Base-by-base conservation (phyloP, 495 filamentous ascomycete genomes). In the Penicillium simplicissimum region DNA sequence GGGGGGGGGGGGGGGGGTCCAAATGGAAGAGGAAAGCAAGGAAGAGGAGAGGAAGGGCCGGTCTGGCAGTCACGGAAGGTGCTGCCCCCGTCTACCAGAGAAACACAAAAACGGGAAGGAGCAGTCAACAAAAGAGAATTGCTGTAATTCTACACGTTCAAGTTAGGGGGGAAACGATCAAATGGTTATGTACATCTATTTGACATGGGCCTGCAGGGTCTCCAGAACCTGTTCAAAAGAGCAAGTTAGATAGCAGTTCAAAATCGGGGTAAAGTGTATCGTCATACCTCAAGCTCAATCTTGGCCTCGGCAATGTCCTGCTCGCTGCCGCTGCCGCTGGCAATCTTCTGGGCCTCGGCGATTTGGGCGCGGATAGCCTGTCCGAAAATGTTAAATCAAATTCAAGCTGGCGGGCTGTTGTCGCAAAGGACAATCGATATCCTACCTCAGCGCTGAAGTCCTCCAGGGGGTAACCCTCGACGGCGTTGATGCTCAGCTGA, bases 301-400 rank as follows among this genome's bases (percentile, higher is more conserved):
- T 95, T 97, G 59, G 95, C 95, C 86, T 98, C 95, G 58, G 93
- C 93, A 76, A 97, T 90, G 72, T 99, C 95, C 79, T 93, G 90
- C 85, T 98, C 95, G 75, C 93, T 97, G 69, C 95, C 95, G 71
- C 83, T 86, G 67, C 95, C 95, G 73, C 79, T 83, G 61, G 89
- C 92, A 77, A 98, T 90, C 87, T 96, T 97, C 81, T 96, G 90
- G 61, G 94, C 91, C 81, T 99, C 95, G 55, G 89, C 76, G 63
- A 98, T 89, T 81, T 97, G 76, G 60, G 67, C 53, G 34, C 67
- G 71, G 64, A 80, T 75, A 55, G 72, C 71, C 76, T 81, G 42
- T 43, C 53, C 60, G 48, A 38, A 28, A 45, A 52, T 40, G 28
- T 49, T 52, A 45, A 21, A 51, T 73, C 52, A 66, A 62, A 45